Conservation (phyloP, 768 basidiomycete species). For the Asterophora lycoperdoides region DNA sequence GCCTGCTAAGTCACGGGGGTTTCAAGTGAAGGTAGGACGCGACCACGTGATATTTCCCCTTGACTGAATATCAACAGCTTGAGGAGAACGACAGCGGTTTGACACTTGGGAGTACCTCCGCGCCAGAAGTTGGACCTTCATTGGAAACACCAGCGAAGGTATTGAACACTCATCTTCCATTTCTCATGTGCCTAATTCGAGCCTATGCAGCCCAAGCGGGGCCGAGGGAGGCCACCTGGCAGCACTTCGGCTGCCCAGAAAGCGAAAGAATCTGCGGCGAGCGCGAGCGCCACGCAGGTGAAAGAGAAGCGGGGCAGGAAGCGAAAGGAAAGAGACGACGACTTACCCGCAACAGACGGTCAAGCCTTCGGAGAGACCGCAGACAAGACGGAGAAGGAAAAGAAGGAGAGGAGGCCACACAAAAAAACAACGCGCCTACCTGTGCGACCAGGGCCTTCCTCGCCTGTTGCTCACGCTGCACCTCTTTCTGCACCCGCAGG, state of each 20-base stretch:
- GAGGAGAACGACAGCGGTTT: conserved; percentile 32
- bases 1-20: conserved; percentile 20
- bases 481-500: conserved; percentile 15
- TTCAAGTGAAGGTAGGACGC: conserved; percentile 33
- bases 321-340: conserved; percentile 43
- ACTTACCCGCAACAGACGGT: conserved; percentile 10
- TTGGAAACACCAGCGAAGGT: conserved; percentile 16
- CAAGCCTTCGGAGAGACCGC: conserved; percentile 19
- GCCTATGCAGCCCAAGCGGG: conserved; percentile 14
- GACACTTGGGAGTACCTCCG: conserved; percentile 9
- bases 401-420: conserved; percentile 23
- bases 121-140: conserved; percentile 8
- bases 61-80: conserved; percentile 19
- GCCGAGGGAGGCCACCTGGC: conserved; percentile 4
- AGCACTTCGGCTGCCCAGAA: conserved; percentile 28
- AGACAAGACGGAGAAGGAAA: conserved; percentile 21
- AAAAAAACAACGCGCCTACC: conserved; percentile 31
- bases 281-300: conserved; percentile 18
- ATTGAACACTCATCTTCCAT: not conserved
- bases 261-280: conserved; percentile 26
- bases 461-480: conserved; percentile 12
- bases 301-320: conserved; percentile 38
- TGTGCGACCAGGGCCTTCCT: conserved; percentile 18
- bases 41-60: not conserved
- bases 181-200: not conserved